Evolutionary conservation across 257 asterid species (phyloP).

Genomic region (Sherardia arvensis): DNA sequence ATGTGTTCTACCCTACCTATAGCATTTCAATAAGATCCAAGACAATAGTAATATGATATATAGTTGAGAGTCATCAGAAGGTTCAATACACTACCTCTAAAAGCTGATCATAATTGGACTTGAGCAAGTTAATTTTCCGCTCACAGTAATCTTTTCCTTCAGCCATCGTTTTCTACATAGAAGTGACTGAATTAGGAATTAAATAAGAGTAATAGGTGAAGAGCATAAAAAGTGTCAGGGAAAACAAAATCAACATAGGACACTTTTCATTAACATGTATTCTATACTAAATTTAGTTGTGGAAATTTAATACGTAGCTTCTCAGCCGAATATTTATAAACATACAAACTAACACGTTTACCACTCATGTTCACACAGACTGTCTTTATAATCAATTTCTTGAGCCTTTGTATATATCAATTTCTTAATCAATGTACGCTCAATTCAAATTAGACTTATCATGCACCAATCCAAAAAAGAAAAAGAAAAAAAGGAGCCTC

Average conservation of each 20-base stretch:
- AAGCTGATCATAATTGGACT: constrained; percentile 92
- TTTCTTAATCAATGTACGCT: not conserved
- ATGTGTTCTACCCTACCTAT: not conserved
- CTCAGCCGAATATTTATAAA: not conserved
- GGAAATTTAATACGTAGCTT: not conserved
- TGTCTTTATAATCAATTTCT: not conserved
- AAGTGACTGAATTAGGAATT: constrained; percentile 6
- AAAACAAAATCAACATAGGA: not conserved
- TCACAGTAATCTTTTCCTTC: constrained; percentile 95
- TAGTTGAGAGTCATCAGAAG: not conserved
- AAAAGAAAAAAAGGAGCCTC: too few relatives aligned
- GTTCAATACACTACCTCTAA: constrained; percentile 52
- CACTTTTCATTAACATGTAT: not conserved
- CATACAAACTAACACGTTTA: not conserved
- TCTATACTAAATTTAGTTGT: not conserved
- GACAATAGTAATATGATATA: not conserved
- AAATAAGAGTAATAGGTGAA: not conserved
- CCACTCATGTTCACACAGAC: not conserved
- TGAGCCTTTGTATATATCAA: not conserved
- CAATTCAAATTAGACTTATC: too few relatives aligned
- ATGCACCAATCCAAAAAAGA: too few relatives aligned
- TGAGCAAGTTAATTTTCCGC: constrained; percentile 73
- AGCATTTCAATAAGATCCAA: not conserved
- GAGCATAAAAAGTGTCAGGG: not conserved
- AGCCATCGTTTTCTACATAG: constrained; percentile 61